These are phyloP conservation scores for Tricholoma sp. DNA, from an alignment of 768 basidiomycete genomes.

Conservation along the genomic window DNA sequence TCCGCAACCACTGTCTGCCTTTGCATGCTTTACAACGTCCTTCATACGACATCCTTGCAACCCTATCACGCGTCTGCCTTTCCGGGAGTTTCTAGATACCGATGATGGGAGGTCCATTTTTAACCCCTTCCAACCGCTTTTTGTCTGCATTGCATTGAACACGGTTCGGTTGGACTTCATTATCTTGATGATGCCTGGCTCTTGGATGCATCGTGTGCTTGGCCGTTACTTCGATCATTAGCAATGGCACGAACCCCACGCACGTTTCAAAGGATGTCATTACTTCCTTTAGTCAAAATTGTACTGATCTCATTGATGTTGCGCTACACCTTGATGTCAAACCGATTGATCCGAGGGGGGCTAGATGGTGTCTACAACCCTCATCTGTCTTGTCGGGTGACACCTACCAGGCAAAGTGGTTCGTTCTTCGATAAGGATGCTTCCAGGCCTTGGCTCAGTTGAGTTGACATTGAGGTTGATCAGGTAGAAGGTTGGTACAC, in stretches of 20 bases:
- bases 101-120: neutral
- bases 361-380: neutral
- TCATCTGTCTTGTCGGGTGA: neutral
- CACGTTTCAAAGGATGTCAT: neutral
- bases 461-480: too few species aligned
- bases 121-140: neutral
- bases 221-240: neutral
- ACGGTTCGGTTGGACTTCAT: neutral
- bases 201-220: neutral
- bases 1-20: too few species aligned
- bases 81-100: neutral
- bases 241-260: neutral
- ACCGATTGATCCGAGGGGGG: neutral
- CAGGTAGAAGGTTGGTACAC: too few species aligned
- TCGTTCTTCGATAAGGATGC: neutral
- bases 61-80: neutral
- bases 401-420: neutral
- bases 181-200: neutral
- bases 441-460: neutral
- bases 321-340: neutral
- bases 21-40: too few species aligned
- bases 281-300: neutral
- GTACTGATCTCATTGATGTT: neutral
- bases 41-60: too few species aligned
- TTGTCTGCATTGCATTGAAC: neutral